Evolutionary conservation across 805 yeast genomes (phyloP), one percentile per base, ranked within the genome.

Genomic region (Metschnikowia continentalis): DNA sequence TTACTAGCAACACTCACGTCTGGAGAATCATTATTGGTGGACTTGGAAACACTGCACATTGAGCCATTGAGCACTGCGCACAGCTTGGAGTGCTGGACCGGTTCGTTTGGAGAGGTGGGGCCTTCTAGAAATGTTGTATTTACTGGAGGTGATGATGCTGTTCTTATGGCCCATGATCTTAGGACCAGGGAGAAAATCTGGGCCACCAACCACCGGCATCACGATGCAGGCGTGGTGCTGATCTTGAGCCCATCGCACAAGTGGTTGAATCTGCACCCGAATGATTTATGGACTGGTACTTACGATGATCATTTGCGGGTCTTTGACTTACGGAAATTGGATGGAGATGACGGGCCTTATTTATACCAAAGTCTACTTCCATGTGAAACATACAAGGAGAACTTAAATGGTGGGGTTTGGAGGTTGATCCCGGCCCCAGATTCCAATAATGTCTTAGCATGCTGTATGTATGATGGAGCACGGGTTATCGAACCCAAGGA

Each of bases 381-480:
- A 0, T 68, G 66, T 32, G 71, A 74, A 0, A 62, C 64, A 5
- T 66, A 72, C 13, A 70, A 71, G 40, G 65, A 72, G 30, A 78
- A 84, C 43, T 70, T 94, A 3, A 91, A 90, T 1, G 98, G 99
- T 5, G 99, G 99, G 1, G 98, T 92, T 2, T 92, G 99, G 99
- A 74, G 96, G 59, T 74, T 94, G 51, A 70, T 82, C 6, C 96
- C 96, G 2, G 74, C 80, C 17, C 80, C 82, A 0, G 49, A 56
- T 0, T 57, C 61, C 3, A 69, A 79, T 50, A 69, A 80, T 39
- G 76, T 92, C 0, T 69, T 92, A 46, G 82, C 84, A 0, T 91
- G 97, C 65, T 90, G 97, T 62, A 94, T 94, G 98, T 92, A 92
- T 62, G 90, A 89, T 57, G 99, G 99, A 15, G 96, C 96, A 1